Conservation (phyloP, 768 basidiomycete species). For the Mycena indigotica region DNA sequence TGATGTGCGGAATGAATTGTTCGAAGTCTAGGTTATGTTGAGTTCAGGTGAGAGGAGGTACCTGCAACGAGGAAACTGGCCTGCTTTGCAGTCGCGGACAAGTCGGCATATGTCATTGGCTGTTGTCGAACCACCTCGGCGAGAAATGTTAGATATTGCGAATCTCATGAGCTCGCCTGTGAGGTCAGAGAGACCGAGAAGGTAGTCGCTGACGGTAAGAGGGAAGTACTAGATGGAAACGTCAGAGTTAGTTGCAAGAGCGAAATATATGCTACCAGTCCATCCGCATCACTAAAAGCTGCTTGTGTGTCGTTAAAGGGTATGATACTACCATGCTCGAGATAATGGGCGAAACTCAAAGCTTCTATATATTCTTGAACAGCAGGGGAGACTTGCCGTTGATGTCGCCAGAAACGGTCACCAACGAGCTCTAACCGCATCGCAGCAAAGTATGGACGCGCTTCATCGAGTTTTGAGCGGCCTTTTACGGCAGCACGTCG, state of each 20-base stretch:
- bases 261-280: constrained; percentile 55
- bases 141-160: constrained; percentile 81
- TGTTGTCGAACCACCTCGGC: constrained; percentile 62
- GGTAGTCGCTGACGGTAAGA: constrained; percentile 78
- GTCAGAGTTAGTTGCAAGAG: background rate
- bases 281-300: constrained; percentile 61
- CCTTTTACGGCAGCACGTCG: constrained; percentile 52
- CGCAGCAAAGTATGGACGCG: constrained; percentile 62
- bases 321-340: constrained; percentile 69
- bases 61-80: no score
- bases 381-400: constrained; percentile 73
- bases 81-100: constrained; percentile 74
- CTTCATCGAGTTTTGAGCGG: constrained; percentile 64
- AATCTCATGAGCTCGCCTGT: constrained; percentile 97
- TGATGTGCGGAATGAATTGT: constrained; percentile 65
- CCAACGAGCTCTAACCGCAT: constrained; percentile 65
- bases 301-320: constrained; percentile 67
- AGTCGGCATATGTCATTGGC: constrained; percentile 69
- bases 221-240: constrained; percentile 63
- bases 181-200: constrained; percentile 90
- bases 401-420: constrained; percentile 77
- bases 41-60: background rate
- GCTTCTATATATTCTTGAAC: constrained; percentile 97
- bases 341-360: constrained; percentile 83
- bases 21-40: constrained; percentile 67